phyloP scores from a whole-genome alignment of 116 monocot genomes.

The Cymodocea nodosa region DNA sequence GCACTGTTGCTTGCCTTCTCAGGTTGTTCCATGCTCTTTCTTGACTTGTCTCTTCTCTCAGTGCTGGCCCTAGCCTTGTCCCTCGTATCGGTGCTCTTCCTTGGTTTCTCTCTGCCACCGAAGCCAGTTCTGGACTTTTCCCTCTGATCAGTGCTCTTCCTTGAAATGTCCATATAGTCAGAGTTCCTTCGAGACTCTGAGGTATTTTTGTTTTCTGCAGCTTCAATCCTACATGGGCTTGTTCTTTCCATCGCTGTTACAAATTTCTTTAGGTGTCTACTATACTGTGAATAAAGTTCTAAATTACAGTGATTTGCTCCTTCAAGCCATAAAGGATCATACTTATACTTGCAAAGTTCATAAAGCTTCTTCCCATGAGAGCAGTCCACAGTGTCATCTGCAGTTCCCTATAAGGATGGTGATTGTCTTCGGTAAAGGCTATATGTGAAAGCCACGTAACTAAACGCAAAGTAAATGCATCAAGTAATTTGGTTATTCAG shows the following conservation, averaged over 20 bases:
- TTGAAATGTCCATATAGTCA: constrained; percentile 7
- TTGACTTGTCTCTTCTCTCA: constrained; percentile 21
- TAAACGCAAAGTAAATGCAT: not conserved
- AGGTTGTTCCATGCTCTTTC: constrained; percentile 12
- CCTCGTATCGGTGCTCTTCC: constrained; percentile 20
- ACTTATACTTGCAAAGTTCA: constrained; percentile 20
- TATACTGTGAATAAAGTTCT: constrained; percentile 18
- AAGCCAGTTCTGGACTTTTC: constrained; percentile 22
- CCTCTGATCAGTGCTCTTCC: constrained; percentile 13
- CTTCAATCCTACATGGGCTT: not conserved
- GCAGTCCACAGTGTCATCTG: constrained; percentile 23
- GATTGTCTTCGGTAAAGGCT: not conserved
- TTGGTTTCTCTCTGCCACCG: constrained; percentile 23
- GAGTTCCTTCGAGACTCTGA: constrained; percentile 18
- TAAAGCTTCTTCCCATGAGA: constrained; percentile 20
- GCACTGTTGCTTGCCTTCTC: constrained; percentile 21
- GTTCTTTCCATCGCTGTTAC: constrained; percentile 33
- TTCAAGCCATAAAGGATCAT: constrained; percentile 30
- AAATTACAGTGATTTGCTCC: constrained; percentile 21
- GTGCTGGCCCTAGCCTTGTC: constrained; percentile 20
- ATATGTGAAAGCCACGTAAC: not conserved
- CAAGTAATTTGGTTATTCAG: not conserved
- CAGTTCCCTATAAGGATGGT: constrained; percentile 15
- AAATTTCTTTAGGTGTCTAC: constrained; percentile 19
- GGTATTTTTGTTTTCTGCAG: constrained; percentile 1